Conservation (phyloP, 2,329 filamentous ascomycete genomes). For the Ceratocystis destructans region DNA sequence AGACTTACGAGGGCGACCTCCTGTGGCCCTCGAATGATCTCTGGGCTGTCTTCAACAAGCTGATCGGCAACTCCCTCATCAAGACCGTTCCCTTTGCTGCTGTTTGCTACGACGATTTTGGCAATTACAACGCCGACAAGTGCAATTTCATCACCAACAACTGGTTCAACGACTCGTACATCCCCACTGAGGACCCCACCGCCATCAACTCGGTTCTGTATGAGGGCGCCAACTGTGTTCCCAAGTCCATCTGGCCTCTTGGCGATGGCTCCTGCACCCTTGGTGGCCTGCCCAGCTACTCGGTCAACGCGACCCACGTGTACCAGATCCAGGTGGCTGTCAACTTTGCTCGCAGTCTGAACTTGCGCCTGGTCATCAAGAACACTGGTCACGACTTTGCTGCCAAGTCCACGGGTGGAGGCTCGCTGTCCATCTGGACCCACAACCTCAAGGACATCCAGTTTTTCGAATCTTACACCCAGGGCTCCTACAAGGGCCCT, state of each 20-base stretch:
- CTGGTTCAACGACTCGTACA: slow-evolving; percentile 17
- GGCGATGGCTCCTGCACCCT: slow-evolving; percentile 27
- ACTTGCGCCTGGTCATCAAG: slow-evolving; percentile 38
- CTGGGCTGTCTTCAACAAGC: slow-evolving; percentile 24
- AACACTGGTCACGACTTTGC: slow-evolving; percentile 42
- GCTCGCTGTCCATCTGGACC: slow-evolving; percentile 30
- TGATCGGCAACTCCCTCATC: slow-evolving; percentile 26
- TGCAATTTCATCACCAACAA: slow-evolving; percentile 25
- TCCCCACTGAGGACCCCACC: slow-evolving; percentile 14
- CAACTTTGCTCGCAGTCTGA: slow-evolving; percentile 33
- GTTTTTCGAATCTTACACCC: slow-evolving; percentile 30
- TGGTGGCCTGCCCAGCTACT: slow-evolving; percentile 32
- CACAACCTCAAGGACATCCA: slow-evolving; percentile 30
- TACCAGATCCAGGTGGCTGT: slow-evolving; percentile 34
- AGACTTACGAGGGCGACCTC: slow-evolving; percentile 23
- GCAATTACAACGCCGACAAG: slow-evolving; percentile 21
- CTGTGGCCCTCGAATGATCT: slow-evolving; percentile 25
- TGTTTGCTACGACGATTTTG: slow-evolving; percentile 23
- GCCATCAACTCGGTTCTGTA: slow-evolving; percentile 23
- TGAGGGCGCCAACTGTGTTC: slow-evolving; percentile 16
- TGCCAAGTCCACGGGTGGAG: slow-evolving; percentile 29
- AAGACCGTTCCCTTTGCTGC: slow-evolving; percentile 25
- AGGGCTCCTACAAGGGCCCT: slow-evolving; percentile 33
- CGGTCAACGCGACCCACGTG: slow-evolving; percentile 30
- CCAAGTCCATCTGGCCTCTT: slow-evolving; percentile 20